phyloP scores from a whole-genome alignment of 306 rosid species.

The Fagus sylvatica region DNA sequence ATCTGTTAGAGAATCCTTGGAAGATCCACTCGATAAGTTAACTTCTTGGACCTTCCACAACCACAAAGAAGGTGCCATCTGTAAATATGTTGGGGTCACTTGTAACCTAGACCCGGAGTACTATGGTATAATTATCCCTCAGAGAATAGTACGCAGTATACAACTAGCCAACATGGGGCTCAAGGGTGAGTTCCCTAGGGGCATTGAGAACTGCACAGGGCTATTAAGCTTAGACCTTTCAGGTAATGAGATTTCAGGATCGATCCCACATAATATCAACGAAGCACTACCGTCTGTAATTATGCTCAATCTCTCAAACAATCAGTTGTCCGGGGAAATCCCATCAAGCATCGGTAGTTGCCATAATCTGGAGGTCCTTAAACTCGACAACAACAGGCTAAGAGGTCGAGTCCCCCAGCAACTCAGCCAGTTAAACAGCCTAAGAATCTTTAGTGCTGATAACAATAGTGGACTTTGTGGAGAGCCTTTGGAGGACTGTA shows the following conservation, averaged over 20 bases:
- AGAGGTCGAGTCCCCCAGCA: conserved; percentile 32
- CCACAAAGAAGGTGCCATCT: not conserved
- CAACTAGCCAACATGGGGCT: no score
- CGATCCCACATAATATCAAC: conserved; percentile 23
- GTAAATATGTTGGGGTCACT: conserved; percentile 23
- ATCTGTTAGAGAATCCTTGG: conserved; percentile 28
- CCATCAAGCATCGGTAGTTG: conserved; percentile 24
- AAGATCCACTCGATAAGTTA: conserved; percentile 13
- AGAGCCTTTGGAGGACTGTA: not conserved
- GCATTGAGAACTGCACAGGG: conserved; percentile 14
- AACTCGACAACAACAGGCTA: conserved; percentile 32
- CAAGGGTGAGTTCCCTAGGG: conserved; percentile 28
- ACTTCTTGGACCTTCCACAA: conserved; percentile 6
- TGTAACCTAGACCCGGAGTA: no score
- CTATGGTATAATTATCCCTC: no score
- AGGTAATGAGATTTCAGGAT: conserved; percentile 23
- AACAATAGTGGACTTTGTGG: no score
- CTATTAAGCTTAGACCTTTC: conserved; percentile 24
- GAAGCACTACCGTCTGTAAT: no score
- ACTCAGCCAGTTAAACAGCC: conserved; percentile 20
- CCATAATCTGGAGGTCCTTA: conserved; percentile 15
- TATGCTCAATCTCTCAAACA: no score
- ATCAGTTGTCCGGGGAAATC: no score
- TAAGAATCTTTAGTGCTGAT: not conserved
- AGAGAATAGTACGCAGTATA: not conserved